Evolutionary conservation across 805 yeast species (phyloP), one percentile per base, ranked within the genome.

Genomic region (Wickerhamiella kurtzmanii): DNA sequence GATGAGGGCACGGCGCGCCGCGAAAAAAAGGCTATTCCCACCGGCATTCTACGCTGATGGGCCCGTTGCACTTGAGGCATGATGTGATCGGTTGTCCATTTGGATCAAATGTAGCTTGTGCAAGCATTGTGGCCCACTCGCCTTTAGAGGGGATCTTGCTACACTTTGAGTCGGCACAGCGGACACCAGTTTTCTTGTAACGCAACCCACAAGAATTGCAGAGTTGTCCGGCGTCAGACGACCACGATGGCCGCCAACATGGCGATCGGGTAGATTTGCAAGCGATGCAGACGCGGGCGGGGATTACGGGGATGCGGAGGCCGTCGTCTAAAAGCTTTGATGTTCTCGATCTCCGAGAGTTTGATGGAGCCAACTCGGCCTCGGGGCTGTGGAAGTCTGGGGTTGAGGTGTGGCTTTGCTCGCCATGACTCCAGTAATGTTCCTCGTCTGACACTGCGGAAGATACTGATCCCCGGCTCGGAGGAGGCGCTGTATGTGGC

Each of bases 211-310:
- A 89, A 1, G 96, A 85, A 62, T 89, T 89, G 69, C 98, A 89
- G 55, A 89, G 72, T 67, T 88, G 97, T n/a, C 96, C 97, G 51
- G 82, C 86, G 53, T 79, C 70, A 22, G 78, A 71, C 2, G 89
- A 79, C 98, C 98, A 89, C 3, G 94, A 82, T 1, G 98, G 98
- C 60, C 98, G 76, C 98, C 98, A 89, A 64, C 98, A 89, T 3
- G 98, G 98, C 4, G 94, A 83, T 56, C 83, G 92, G 47, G 79
- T 81, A 1, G 92, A 77, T 4, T 87, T 86, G 65, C 98, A 89
- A 4, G 96, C 85, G 22, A 89, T 79, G 61, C 98, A 89, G 18
- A 48, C 41, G 18, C 44, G 36, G 17, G 22, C 40, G 16, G 22
- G 20, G n/a, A 11, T 38, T 17, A 20, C 18, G 13, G 19, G 38